Percentiles rank a stretch among this genome's conserved stretches.
These are phyloP conservation scores for Trametes coccinea DNA, from an alignment of 768 basidiomycete genomes.

Conservation along the genomic window DNA sequence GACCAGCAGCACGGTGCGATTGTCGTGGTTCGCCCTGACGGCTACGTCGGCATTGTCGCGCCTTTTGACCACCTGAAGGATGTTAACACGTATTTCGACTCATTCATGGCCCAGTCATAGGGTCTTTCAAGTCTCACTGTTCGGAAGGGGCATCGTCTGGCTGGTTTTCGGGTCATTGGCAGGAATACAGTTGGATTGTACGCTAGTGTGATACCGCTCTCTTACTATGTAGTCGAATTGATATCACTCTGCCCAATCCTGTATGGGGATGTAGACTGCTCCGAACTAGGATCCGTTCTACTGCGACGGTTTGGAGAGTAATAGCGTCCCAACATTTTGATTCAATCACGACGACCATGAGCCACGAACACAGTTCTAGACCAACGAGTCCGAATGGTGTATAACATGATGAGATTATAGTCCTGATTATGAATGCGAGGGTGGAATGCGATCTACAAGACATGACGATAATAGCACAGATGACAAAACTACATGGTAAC, in stretches of 20 bases:
- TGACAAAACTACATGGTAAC: constrained; percentile 19
- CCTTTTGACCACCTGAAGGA: constrained; percentile 43
- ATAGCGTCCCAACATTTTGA: too few relatives aligned
- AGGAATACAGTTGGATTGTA: neutral
- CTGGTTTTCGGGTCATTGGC: too few relatives aligned
- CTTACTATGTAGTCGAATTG: too few relatives aligned
- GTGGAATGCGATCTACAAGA: constrained; percentile 20
- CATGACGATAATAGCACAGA: constrained; percentile 23
- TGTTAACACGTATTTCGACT: constrained; percentile 50
- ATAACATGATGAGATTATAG: constrained; percentile 12
- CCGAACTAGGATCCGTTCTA: too few relatives aligned
- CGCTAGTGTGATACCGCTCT: too few relatives aligned
- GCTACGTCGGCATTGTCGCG: constrained; percentile 60
- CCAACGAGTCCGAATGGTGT: neutral
- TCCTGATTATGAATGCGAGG: constrained; percentile 10
- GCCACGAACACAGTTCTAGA: too few relatives aligned
- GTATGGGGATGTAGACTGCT: too few relatives aligned
- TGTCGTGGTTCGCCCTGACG: constrained; percentile 62
- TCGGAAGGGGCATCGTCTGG: neutral
- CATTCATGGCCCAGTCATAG: constrained; percentile 38
- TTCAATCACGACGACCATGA: too few relatives aligned
- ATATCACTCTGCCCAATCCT: too few relatives aligned
- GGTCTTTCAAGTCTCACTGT: neutral
- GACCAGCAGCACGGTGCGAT: constrained; percentile 43
- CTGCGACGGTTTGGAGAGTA: too few relatives aligned